phyloP scores from a whole-genome alignment of 495 filamentous ascomycete genomes.

The Penicillium chermesinum region DNA sequence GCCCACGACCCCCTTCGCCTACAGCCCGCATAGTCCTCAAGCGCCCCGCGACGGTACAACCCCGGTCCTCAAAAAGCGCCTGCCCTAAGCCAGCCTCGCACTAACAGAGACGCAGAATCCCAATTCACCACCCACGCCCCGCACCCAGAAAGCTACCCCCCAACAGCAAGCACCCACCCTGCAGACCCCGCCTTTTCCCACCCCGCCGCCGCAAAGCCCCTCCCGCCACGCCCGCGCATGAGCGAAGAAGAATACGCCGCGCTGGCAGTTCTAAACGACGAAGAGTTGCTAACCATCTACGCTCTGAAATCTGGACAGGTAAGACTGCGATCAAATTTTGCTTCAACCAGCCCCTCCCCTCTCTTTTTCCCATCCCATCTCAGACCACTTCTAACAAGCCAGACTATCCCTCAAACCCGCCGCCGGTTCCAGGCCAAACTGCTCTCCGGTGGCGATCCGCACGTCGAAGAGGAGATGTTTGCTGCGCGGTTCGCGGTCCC shows the following conservation, averaged over 20 bases:
- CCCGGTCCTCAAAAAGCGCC: too few relatives aligned
- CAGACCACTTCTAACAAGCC: neutral
- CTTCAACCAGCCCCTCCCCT: neutral
- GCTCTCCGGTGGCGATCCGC: conserved; percentile 27
- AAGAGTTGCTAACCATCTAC: conserved; percentile 34
- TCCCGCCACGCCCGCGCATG: conserved; percentile 6
- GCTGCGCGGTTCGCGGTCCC: conserved; percentile 27
- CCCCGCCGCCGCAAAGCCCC: neutral
- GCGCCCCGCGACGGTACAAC: neutral
- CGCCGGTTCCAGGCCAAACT: conserved; percentile 35
- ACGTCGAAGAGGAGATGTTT: conserved; percentile 26
- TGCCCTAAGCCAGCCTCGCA: neutral
- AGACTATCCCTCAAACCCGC: conserved; percentile 40
- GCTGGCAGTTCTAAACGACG: conserved; percentile 30
- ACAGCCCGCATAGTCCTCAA: neutral
- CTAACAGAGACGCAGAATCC: neutral
- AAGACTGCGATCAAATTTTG: too few relatives aligned
- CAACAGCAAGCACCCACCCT: neutral
- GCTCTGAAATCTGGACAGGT: conserved; percentile 32
- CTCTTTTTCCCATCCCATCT: neutral
- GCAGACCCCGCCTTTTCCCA: neutral
- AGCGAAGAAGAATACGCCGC: conserved; percentile 36
- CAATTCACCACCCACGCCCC: neutral
- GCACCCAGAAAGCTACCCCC: neutral
- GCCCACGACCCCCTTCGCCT: neutral